These are phyloP conservation scores for Lachnellula hyalina DNA, from an alignment of 2,329 filamentous ascomycete species.

Conservation along the genomic window DNA sequence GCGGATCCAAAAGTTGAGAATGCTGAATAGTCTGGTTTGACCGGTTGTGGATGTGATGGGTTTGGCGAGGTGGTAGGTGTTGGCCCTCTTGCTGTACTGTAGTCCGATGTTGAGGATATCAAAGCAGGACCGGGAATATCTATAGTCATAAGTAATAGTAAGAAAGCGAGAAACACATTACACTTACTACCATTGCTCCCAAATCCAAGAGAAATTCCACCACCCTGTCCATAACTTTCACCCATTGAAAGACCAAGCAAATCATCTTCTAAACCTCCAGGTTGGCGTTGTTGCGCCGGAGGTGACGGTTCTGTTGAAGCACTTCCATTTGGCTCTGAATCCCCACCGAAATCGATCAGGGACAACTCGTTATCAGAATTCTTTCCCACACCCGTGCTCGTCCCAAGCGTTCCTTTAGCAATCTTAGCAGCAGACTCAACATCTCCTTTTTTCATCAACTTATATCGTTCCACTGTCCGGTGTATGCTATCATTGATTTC, in stretches of 20 bases:
- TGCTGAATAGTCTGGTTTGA: conserved; percentile 41
- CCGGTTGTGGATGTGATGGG: conserved; percentile 16
- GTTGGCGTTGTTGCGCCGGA: conserved; percentile 39
- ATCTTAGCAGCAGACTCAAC: conserved; percentile 77
- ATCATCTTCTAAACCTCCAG: conserved; percentile 78
- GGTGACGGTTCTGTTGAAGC: conserved; percentile 37
- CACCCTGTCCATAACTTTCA: conserved; percentile 62
- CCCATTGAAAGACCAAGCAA: conserved; percentile 81
- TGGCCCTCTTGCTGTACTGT: conserved; percentile 50
- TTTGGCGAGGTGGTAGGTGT: conserved; percentile 36
- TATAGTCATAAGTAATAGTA: conserved; percentile 26
- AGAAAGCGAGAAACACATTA: not conserved
- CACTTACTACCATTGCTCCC: conserved; percentile 61
- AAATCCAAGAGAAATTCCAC: conserved; percentile 78
- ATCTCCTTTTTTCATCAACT: conserved; percentile 92
- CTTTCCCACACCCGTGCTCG: conserved; percentile 58
- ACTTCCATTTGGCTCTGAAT: conserved; percentile 52
- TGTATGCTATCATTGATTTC: conserved; percentile 99
- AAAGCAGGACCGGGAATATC: conserved; percentile 59
- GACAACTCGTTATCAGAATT: conserved; percentile 75
- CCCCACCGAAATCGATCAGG: conserved; percentile 82
- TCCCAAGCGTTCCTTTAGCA: conserved; percentile 71
- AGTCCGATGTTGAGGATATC: conserved; percentile 58
- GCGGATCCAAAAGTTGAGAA: conserved; percentile 53
- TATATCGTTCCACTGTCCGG: conserved; percentile 90